Evolutionary conservation across 2,329 filamentous ascomycete species (phyloP).

Genomic region (Penicillium aurantiogriseum): DNA sequence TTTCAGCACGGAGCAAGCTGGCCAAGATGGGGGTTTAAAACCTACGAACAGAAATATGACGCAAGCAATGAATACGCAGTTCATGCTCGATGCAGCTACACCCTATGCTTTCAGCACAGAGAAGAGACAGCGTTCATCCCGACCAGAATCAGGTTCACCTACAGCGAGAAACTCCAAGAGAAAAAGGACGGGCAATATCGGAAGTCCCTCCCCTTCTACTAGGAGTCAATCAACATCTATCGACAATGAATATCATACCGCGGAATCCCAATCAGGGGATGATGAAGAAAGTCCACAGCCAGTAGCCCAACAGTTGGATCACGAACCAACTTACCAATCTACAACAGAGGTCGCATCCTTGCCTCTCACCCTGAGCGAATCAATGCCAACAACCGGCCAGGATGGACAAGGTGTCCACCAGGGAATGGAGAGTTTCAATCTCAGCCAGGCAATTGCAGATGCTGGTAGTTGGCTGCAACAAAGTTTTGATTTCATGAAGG

Average conservation of each 20-base stretch:
- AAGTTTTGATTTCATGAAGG: conserved; percentile 44
- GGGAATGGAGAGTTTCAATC: conserved; percentile 41
- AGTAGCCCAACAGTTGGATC: background rate
- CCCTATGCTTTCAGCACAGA: conserved; percentile 40
- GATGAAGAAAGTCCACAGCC: background rate
- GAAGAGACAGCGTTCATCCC: conserved; percentile 19
- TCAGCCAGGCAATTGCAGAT: conserved; percentile 46
- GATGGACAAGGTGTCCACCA: conserved; percentile 35
- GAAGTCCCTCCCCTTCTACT: background rate
- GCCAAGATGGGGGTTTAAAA: conserved; percentile 2
- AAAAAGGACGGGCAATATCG: background rate
- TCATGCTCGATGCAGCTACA: conserved; percentile 41
- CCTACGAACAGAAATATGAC: conserved; percentile 15
- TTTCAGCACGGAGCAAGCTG: conserved; percentile 29
- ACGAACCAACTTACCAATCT: conserved; percentile 3
- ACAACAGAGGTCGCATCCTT: conserved; percentile 18
- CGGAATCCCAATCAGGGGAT: conserved; percentile 2
- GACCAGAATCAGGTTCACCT: conserved; percentile 4
- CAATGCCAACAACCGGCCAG: conserved; percentile 34
- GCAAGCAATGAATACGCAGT: conserved; percentile 40
- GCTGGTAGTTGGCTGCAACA: conserved; percentile 47
- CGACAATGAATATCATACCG: conserved; percentile 9
- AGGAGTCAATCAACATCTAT: background rate
- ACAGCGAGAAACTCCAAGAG: background rate
- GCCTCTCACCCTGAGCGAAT: conserved; percentile 34